Base-by-base conservation (phyloP, 306 rosid genomes). In the Purshia tridentata region DNA sequence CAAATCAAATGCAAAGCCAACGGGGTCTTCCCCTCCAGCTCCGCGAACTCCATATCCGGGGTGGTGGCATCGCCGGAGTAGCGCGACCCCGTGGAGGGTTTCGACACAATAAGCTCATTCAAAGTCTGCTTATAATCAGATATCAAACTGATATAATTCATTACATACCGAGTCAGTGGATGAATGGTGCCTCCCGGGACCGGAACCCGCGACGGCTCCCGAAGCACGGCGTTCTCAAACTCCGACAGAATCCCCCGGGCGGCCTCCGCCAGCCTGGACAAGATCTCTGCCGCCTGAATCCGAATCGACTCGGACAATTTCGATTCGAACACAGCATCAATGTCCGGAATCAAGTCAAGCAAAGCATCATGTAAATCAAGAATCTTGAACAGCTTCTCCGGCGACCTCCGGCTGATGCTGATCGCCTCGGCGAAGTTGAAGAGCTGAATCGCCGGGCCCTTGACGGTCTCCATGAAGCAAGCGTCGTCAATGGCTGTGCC, bases 131-230 rank as follows among this genome's bases (percentile, higher is more conserved):
- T 90, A 59, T 95, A 95, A 76, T 95, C 98, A 4, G 98, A 90
- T 40, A 95, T 95, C 89, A 95, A 82, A 67, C 91, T 89, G 57
- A 95, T 89, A 45, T 95, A 95, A 73, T 95, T 95, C 99, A 95
- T 95, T 14, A 95, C 99, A 75, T 95, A 95, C 83, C 98, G 88
- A 29, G 99, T 95, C 88, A 95, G 54, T 15, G 99, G 99, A 63
- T 95, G 99, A 82, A 95, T 82, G 1, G 99, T 95, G 8, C 99
- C 99, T 50, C 98, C 98, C 0, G 97, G 95, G n/a, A 94, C 99
- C 23, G 96, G 88, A 22, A 88, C 92, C 93, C 62, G 82, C 23
- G 97, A 95, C 37, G 99, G 96, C 44, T 95, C 99, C 3, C 86
- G 86, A 29, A 92, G 86, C 72, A 95, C 97, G 5, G 99, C 98